Conservation (phyloP, 192 early-diverging fungal species). For the Backusella westeae region DNA sequence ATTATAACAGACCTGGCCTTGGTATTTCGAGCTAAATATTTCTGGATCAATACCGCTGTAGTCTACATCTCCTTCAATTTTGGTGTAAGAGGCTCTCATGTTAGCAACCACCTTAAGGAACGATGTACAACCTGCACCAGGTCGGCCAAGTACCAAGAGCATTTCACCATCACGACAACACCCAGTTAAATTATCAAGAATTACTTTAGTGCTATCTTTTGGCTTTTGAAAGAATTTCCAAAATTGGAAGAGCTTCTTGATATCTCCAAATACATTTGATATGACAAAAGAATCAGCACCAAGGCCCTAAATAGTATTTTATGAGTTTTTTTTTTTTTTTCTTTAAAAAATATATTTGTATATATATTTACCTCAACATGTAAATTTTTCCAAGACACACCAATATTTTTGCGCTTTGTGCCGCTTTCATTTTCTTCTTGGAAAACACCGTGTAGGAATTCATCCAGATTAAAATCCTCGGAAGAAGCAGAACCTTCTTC, state of each 20-base stretch:
- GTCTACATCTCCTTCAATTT: slow-evolving; percentile 54
- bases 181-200: slow-evolving; percentile 63
- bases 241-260: neutral
- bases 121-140: slow-evolving; percentile 67
- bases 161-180: slow-evolving; percentile 74
- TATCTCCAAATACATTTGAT: slow-evolving; percentile 12
- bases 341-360: neutral
- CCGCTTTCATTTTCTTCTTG: slow-evolving; percentile 3
- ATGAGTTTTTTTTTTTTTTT: neutral
- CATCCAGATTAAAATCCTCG: slow-evolving; percentile 29
- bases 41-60: slow-evolving; percentile 66
- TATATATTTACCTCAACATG: slow-evolving; percentile 16
- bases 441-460: slow-evolving; percentile 24
- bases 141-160: slow-evolving; percentile 66
- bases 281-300: slow-evolving; percentile 31
- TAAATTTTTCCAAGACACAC: slow-evolving; percentile 33
- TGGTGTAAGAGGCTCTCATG: slow-evolving; percentile 48
- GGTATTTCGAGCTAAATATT: slow-evolving; percentile 58
- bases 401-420: slow-evolving; percentile 30
- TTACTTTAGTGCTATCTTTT: slow-evolving; percentile 34
- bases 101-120: slow-evolving; percentile 61
- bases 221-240: neutral
- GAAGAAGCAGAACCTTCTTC: slow-evolving; percentile 22
- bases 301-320: slow-evolving; percentile 22
- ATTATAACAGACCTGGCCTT: slow-evolving; percentile 76